These are phyloP conservation scores for Colletotrichum gloeosporioides DNA, from an alignment of 2,329 filamentous ascomycete genomes.

Conservation along the genomic window DNA sequence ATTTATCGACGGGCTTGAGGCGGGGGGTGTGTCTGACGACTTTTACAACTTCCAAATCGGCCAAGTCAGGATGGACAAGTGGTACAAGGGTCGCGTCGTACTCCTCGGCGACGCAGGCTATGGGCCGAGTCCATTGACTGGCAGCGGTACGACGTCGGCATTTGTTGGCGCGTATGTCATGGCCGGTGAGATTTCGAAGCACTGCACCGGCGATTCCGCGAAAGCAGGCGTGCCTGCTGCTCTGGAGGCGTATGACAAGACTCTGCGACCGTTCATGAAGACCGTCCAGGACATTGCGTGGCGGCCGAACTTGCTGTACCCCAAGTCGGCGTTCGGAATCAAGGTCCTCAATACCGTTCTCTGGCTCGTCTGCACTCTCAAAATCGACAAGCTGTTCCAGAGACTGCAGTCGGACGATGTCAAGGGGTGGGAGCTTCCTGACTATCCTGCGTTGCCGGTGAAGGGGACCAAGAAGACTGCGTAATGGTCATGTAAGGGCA, in stretches of 20 bases:
- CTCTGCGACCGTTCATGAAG: slow-evolving; percentile 48
- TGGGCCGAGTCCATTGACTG: slow-evolving; percentile 50
- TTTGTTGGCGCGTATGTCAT: slow-evolving; percentile 60
- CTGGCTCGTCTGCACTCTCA: not conserved
- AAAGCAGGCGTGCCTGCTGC: slow-evolving; percentile 31
- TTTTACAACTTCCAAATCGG: slow-evolving; percentile 52
- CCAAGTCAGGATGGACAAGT: slow-evolving; percentile 48
- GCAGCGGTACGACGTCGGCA: slow-evolving; percentile 55
- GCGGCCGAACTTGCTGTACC: not conserved
- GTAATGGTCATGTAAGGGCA: not conserved
- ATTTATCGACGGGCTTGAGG: slow-evolving; percentile 35
- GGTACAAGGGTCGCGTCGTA: slow-evolving; percentile 51
- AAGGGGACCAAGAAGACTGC: not conserved
- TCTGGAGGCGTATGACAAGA: slow-evolving; percentile 47
- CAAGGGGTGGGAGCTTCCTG: slow-evolving; percentile 7
- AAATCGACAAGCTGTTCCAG: slow-evolving; percentile 9
- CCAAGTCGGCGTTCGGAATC: slow-evolving; percentile 13
- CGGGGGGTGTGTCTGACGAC: slow-evolving; percentile 43
- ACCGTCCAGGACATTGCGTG: slow-evolving; percentile 38
- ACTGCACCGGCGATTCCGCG: slow-evolving; percentile 12
- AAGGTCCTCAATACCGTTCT: not conserved
- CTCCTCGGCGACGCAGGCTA: slow-evolving; percentile 61
- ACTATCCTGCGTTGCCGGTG: not conserved
- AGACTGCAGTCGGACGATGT: slow-evolving; percentile 11
- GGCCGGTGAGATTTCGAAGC: slow-evolving; percentile 54